A percentile compares a stretch with the other conserved stretches of the same genome.
Conservation (phyloP, 1,284 basidiomycete genomes). For the Pyrrhoderma lamaoense region DNA sequence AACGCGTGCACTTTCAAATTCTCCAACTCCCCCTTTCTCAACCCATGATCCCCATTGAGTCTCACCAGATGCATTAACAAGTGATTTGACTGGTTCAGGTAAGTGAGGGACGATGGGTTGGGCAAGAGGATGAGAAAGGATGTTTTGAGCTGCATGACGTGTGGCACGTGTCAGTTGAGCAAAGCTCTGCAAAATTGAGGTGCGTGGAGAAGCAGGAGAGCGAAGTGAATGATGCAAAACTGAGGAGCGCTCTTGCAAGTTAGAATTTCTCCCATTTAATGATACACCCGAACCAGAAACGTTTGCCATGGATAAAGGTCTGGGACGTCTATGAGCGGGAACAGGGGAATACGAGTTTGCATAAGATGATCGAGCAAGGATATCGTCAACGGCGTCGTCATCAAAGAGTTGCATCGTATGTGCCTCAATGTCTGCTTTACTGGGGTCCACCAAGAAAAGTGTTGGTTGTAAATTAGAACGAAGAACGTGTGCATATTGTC, state of each 20-base stretch:
- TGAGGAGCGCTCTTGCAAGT: conserved; percentile 63
- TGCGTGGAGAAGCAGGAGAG: conserved; percentile 45
- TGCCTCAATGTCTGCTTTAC: conserved; percentile 80
- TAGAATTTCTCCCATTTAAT: conserved; percentile 31
- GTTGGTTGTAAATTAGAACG: conserved; percentile 74
- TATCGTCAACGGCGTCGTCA: conserved; percentile 78
- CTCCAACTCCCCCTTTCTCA: conserved; percentile 80
- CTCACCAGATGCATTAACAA: conserved; percentile 81
- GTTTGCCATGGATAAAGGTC: conserved; percentile 42
- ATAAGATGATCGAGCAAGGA: conserved; percentile 69
- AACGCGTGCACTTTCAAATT: conserved; percentile 93
- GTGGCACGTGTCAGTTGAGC: conserved; percentile 87
- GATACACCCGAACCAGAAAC: conserved; percentile 20
- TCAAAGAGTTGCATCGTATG: conserved; percentile 78
- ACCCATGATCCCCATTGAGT: conserved; percentile 83
- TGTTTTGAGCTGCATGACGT: conserved; percentile 83
- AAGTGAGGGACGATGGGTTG: conserved; percentile 92
- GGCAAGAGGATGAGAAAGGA: conserved; percentile 88
- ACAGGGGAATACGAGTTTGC: conserved; percentile 75
- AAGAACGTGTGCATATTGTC: conserved; percentile 67
- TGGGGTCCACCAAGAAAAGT: conserved; percentile 89
- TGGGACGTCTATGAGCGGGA: conserved; percentile 70
- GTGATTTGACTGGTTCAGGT: conserved; percentile 81
- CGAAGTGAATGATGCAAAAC: conserved; percentile 68
- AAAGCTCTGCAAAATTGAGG: conserved; percentile 76